Evolutionary conservation across 768 basidiomycete species (phyloP), one percentile per base, ranked within the genome.

Genomic region (Coprinopsis sp.): DNA sequence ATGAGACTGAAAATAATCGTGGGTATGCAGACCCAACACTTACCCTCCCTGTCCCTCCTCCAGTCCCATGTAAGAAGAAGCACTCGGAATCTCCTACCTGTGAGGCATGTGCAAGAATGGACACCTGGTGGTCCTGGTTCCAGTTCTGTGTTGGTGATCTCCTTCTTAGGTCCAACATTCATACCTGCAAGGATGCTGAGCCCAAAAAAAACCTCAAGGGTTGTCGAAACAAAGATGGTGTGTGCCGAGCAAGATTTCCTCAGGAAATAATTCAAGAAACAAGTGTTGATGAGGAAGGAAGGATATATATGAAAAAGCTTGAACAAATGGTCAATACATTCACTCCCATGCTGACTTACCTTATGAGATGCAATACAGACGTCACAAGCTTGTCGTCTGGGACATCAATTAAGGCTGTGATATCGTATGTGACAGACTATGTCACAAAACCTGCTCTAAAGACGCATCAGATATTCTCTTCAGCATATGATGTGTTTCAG

Each of bases 311-410:
- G 18, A 37, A 37, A 37, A 37, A 37, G 19, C 7, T 7, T 7
- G 34, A 37, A 37, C 10, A 10, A 37, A 10, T 8, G 34, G 19
- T 37, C 11, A 37, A 37, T 18, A 37, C 34, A 8, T 10, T 37
- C 7, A 37, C 34, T 8, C 18, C 18, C 10, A 10, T 19, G 19
- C 11, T 37, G 12, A 18, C 33, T 12, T 43, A 43, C 22, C 23
- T 43, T 16, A 25, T 30, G 5, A 11, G 41, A 6, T 43, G 41
- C 18, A 43, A 43, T 21, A 43, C 41, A 30, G 41, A 43, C 28
- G 27, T 30, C 19, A 28, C 41, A 5, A 28, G 27, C 19, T 28
- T 43, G 30, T 11, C 19, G 28, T 43, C 41, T 6, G 41, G 41
- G 5, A 43, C 41, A 6, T 23, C 41, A 6, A 19, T 43, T 18